A percentile compares a stretch with the other conserved stretches of the same genome.
Conservation (phyloP, 2,329 filamentous ascomycete species). For the Epichloe baconii region DNA sequence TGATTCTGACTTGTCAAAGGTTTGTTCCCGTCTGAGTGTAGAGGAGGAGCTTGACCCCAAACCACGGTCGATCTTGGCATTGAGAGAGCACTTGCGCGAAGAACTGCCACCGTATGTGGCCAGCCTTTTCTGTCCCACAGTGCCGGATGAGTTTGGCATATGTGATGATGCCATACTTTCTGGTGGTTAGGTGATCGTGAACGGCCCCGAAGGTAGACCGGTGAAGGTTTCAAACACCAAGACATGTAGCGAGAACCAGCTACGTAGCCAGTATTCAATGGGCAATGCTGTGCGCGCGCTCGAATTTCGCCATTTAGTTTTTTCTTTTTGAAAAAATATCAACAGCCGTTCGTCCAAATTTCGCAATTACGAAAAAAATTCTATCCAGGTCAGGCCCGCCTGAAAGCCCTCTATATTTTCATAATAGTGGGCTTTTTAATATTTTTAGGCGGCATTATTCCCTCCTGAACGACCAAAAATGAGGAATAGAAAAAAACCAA, state of each 20-base stretch:
- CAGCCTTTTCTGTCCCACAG: not conserved
- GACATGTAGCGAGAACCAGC: too few species aligned
- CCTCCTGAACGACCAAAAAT: too few species aligned
- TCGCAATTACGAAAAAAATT: too few species aligned
- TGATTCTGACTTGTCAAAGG: not conserved
- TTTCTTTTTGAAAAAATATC: not conserved
- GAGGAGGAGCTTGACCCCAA: not conserved
- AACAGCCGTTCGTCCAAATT: too few species aligned
- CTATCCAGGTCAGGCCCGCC: too few species aligned
- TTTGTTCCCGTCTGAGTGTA: not conserved
- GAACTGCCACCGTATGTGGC: conserved; percentile 1
- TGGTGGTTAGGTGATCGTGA: not conserved
- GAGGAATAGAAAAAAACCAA: too few species aligned
- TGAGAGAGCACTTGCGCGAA: conserved; percentile 1
- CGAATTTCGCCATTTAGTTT: too few species aligned
- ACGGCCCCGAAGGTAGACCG: not conserved
- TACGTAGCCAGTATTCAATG: too few species aligned
- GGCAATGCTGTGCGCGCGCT: not conserved
- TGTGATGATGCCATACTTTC: conserved; percentile 3
- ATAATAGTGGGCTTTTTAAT: too few species aligned
- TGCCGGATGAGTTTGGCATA: not conserved
- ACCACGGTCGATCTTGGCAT: not conserved
- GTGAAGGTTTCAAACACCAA: too few species aligned
- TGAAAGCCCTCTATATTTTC: too few species aligned
- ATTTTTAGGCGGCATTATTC: too few species aligned